Base-by-base conservation (phyloP, 768 basidiomycete genomes). In the Pisolithus albus region DNA sequence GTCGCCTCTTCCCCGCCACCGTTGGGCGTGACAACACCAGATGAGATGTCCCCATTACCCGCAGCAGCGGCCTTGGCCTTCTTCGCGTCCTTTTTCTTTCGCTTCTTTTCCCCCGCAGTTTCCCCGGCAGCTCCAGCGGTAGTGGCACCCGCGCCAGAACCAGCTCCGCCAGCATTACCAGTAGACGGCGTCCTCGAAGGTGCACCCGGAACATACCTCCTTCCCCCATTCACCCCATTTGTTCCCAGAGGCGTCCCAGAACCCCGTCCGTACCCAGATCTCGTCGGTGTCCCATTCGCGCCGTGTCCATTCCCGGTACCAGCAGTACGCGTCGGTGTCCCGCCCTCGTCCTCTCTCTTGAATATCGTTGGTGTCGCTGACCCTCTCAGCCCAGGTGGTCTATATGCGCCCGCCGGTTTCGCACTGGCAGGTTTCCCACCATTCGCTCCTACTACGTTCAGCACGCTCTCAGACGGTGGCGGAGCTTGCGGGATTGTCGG, bases 371-470 rank as follows among this genome's bases (percentile, higher is more conserved):
- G 92, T 1, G 94, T 93, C 42, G 87, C 82, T 1, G 88, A 77
- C 0, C 95, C 95, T 5, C 95, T 79, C 1, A 93, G 92, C 10
- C 93, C 93, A 10, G 93, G 95, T 0, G 95, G 95, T 0, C 94
- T 78, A 67, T 98, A 97, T 0, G 94, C 90, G 16, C 91, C 94
- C 0, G 86, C 82, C 1, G 89, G 79, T 59, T 86, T 91, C 11
- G 79, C 55, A 4, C 78, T 68, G 0, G 72, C 68, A 0, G 84
- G 72, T 61, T 84, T 88, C 30, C 77, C 74, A 30, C 77, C 74
- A 28, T 72, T 65, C 2, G 76, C 74, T 2, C 71, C 75, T 18
- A 75, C 70, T 18, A 75, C 70, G 24, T 68, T 66, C 53, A 68
- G 67, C 6, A 88, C 85, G 51, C 79, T 83, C 44, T 75, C 67